Base-by-base conservation (phyloP, 805 yeast species). In the Schizosaccharomyces lindneri region DNA sequence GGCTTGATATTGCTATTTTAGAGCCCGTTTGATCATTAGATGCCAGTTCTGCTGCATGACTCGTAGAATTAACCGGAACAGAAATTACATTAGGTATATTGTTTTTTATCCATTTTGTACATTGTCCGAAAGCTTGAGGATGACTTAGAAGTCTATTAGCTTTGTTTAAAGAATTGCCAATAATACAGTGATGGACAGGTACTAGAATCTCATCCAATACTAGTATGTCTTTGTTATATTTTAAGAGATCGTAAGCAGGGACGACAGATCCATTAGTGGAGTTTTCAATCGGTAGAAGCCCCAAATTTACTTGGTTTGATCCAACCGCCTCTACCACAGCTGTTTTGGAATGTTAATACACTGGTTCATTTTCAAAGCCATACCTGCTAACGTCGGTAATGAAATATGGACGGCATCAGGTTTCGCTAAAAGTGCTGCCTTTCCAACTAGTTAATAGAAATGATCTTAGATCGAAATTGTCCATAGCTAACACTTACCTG, bases 71-170 rank as follows among this genome's bases (percentile, higher is more conserved):
- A 9, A 24, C 39, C 9, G 60, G 27, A 2, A 57, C 48, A 21
- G 21, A 7, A n/a, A 9, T 43, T 5, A 41, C 60, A 39, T 17
- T 11, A 36, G 60, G 60, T 11, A 31, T 19, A 15, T 29, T 29
- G 13, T 39, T 13, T 7, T 17, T 15, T 3, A 57, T 27, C 60
- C 60, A 57, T 39, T 9, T 9, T 6, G 43, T n/a, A 21, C 60
- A 57, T 36, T 57, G 60, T 4, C 60, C 60, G 19, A 57, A 57
- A 17, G 43, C 60, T 19, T 57, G 60, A n/a, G 57, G 57, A 39
- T 57, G 60, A 13, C 48, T 57, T 29, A 57, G 17, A 36, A 57
- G 17, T 15, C 21, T 21, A 13, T 7, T 6, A 29, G 31, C 43
- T 13, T 57, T 24, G 31, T 57, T 3, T 31, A 41, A 1, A 27